A percentile compares a stretch with the other conserved stretches of the same genome.
phyloP scores from a whole-genome alignment of 192 early-diverging fungal species.

The Coemansia sp. region DNA sequence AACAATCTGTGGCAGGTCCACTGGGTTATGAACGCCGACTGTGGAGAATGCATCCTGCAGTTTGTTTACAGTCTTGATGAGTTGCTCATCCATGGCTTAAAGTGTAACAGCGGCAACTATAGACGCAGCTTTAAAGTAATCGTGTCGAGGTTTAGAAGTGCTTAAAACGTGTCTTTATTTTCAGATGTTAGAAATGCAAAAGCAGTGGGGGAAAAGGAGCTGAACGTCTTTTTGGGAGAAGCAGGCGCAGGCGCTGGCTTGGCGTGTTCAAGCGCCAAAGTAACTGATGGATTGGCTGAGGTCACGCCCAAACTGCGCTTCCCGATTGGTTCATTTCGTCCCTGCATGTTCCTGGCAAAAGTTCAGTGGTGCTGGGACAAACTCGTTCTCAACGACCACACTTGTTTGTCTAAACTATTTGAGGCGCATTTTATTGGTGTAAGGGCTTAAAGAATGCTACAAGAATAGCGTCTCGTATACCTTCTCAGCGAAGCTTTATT shows the following conservation, averaged over 20 bases:
- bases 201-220: not conserved
- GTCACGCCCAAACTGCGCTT: not conserved
- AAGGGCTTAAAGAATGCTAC: too few species aligned
- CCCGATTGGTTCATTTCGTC: not conserved
- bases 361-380: too few species aligned
- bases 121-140: not conserved
- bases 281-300: not conserved
- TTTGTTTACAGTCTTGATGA: constrained; percentile 74
- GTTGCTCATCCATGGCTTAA: constrained; percentile 56
- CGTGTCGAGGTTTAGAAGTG: not conserved
- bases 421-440: too few species aligned
- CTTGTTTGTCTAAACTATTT: too few species aligned
- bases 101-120: not conserved
- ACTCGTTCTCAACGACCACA: too few species aligned
- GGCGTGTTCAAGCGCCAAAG: not conserved
- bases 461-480: too few species aligned
- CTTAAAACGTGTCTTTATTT: not conserved
- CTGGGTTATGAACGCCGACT: constrained; percentile 85
- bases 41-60: constrained; percentile 88
- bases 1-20: constrained; percentile 85
- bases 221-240: not conserved
- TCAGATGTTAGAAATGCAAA: not conserved
- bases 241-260: not conserved
- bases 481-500: too few species aligned
- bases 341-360: not conserved